These are phyloP conservation scores for Pirum gemmata DNA, from an alignment of 78 protist genomes.

Conservation along the genomic window DNA sequence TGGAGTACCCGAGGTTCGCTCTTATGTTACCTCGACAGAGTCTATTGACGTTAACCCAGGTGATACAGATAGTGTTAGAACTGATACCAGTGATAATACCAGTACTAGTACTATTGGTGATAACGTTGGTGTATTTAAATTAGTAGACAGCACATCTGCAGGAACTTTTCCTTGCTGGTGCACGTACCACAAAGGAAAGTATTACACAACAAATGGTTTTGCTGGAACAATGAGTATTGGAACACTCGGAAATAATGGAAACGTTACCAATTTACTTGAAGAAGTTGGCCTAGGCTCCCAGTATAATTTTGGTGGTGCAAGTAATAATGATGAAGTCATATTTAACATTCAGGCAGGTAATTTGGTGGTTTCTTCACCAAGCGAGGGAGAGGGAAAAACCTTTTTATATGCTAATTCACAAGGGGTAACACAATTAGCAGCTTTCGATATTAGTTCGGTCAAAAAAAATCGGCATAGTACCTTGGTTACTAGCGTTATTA, in stretches of 20 bases:
- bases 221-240: neutral
- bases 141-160: slow-evolving; percentile 16
- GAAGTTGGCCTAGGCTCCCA: neutral
- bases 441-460: neutral
- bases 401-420: neutral
- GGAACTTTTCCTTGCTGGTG: slow-evolving; percentile 23
- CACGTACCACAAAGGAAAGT: neutral
- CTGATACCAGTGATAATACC: too few species aligned
- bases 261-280: neutral
- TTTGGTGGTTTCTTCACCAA: neutral
- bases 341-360: neutral
- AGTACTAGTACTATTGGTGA: too few species aligned
- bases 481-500: too few species aligned
- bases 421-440: neutral
- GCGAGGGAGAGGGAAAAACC: neutral
- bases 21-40: too few species aligned
- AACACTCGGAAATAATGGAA: slow-evolving; percentile 4
- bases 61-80: too few species aligned
- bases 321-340: neutral
- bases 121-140: neutral
- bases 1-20: neutral
- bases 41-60: too few species aligned
- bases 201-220: neutral
- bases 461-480: too few species aligned
- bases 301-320: slow-evolving; percentile 2